Conservation (phyloP, 2,329 filamentous ascomycete species). For the Epichloe uncinata region DNA sequence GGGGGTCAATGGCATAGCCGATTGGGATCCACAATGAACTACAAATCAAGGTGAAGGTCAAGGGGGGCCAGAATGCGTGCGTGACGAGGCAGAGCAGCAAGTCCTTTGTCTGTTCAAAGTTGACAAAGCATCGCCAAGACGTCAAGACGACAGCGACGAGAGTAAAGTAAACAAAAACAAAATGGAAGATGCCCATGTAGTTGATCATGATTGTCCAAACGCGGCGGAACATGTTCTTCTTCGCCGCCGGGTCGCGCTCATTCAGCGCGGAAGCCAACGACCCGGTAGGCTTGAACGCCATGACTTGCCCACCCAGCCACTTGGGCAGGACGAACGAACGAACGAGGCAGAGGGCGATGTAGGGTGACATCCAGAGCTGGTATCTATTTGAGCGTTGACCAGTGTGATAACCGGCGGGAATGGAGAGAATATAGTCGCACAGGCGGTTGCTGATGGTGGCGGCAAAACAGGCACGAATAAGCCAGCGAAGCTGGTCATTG, state of each 20-base stretch:
- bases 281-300: slow-evolving; percentile 48
- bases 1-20: slow-evolving; percentile 47
- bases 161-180: slow-evolving; percentile 39
- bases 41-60: slow-evolving; percentile 42
- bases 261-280: slow-evolving; percentile 42
- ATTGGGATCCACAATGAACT: slow-evolving; percentile 45
- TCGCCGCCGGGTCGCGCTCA: slow-evolving; percentile 39
- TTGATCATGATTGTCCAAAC: slow-evolving; percentile 41
- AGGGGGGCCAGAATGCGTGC: slow-evolving; percentile 48
- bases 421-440: slow-evolving; percentile 43
- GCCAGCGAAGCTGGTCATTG: slow-evolving; percentile 41
- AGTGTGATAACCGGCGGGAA: slow-evolving; percentile 45
- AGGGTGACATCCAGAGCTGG: slow-evolving; percentile 51
- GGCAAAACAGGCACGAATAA: slow-evolving; percentile 42
- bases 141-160: slow-evolving; percentile 36
- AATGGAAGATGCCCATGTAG: slow-evolving; percentile 42
- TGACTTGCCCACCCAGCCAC: slow-evolving; percentile 45
- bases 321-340: slow-evolving; percentile 43
- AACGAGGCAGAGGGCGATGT: slow-evolving; percentile 43
- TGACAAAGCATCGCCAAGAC: slow-evolving; percentile 35
- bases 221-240: slow-evolving; percentile 38
- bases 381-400: slow-evolving; percentile 42
- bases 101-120: slow-evolving; percentile 22
- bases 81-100: slow-evolving; percentile 41
- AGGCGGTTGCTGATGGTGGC: slow-evolving; percentile 36